Conservation (phyloP, 768 basidiomycete genomes). For the Lentinula sp. region DNA sequence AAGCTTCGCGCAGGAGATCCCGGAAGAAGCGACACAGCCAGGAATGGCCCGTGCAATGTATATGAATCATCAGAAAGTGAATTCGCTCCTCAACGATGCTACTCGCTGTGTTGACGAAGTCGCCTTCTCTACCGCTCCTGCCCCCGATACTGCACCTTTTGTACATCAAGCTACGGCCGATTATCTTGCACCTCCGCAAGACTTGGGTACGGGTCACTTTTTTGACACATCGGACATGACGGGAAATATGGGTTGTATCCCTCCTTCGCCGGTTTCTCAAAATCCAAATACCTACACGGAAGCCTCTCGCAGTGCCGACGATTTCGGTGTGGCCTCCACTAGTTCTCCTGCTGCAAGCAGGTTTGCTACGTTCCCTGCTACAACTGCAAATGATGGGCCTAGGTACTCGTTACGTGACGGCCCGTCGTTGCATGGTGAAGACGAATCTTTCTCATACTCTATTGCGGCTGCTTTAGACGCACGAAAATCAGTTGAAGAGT, state of each 20-base stretch:
- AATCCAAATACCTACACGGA: not conserved
- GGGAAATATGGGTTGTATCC: slow-evolving; percentile 5
- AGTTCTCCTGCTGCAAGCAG: slow-evolving; percentile 32
- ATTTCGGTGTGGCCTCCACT: slow-evolving; percentile 29
- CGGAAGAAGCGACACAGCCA: slow-evolving; percentile 74
- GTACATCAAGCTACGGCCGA: slow-evolving; percentile 4
- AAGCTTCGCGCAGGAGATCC: slow-evolving; percentile 54
- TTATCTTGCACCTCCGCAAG: slow-evolving; percentile 26
- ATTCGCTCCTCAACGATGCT: slow-evolving; percentile 58
- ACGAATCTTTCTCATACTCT: slow-evolving; percentile 29
- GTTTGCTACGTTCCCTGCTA: slow-evolving; percentile 66
- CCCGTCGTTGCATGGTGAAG: slow-evolving; percentile 18
- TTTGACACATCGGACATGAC: slow-evolving; percentile 18
- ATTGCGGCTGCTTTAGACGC: slow-evolving; percentile 26
- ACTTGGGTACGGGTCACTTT: slow-evolving; percentile 18
- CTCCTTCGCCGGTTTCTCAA: slow-evolving; percentile 10
- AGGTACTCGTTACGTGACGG: slow-evolving; percentile 23
- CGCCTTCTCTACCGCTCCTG: slow-evolving; percentile 34
- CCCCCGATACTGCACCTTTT: slow-evolving; percentile 13
- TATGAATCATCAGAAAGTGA: slow-evolving; percentile 56
- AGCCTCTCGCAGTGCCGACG: slow-evolving; percentile 22
- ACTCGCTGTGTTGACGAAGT: slow-evolving; percentile 49
- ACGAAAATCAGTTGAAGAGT: slow-evolving; percentile 20
- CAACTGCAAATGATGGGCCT: slow-evolving; percentile 22
- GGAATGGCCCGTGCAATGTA: slow-evolving; percentile 75